Conservation (phyloP, 179 eudicot genomes). For the Spergularia azorica region DNA sequence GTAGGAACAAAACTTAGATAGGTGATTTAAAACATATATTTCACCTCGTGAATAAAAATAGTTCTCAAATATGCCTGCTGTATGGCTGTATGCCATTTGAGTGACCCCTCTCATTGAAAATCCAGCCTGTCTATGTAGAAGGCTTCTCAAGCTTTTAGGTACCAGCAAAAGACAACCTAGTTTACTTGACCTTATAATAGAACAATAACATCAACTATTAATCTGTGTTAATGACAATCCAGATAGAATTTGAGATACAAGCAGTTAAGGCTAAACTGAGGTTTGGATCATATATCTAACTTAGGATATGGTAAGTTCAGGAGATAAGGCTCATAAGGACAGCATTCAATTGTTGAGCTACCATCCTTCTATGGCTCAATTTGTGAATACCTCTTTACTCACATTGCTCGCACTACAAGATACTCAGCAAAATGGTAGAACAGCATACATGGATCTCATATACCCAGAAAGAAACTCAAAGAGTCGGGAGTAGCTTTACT, state of each 20-base stretch:
- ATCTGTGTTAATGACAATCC: neutral
- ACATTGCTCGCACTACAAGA: neutral
- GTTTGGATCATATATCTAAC: neutral
- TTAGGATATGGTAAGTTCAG: too few species aligned
- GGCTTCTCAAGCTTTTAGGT: neutral
- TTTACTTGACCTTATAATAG: neutral
- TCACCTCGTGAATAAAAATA: too few species aligned
- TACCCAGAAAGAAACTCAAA: neutral
- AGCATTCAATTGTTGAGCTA: too few species aligned
- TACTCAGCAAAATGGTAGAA: neutral
- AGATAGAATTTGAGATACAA: conserved; percentile 5
- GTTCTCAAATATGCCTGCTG: too few species aligned
- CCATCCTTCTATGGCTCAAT: neutral
- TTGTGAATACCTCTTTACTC: neutral
- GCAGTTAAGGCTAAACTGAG: neutral
- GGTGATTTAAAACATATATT: too few species aligned
- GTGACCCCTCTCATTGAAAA: neutral
- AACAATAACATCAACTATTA: neutral
- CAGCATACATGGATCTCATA: neutral
- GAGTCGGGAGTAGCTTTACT: neutral
- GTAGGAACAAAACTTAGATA: too few species aligned
- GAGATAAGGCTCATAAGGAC: too few species aligned
- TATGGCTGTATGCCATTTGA: neutral
- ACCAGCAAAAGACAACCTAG: neutral
- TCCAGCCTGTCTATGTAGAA: neutral